phyloP scores from a whole-genome alignment of 257 asterid species.

The Rehmannia glutinosa region DNA sequence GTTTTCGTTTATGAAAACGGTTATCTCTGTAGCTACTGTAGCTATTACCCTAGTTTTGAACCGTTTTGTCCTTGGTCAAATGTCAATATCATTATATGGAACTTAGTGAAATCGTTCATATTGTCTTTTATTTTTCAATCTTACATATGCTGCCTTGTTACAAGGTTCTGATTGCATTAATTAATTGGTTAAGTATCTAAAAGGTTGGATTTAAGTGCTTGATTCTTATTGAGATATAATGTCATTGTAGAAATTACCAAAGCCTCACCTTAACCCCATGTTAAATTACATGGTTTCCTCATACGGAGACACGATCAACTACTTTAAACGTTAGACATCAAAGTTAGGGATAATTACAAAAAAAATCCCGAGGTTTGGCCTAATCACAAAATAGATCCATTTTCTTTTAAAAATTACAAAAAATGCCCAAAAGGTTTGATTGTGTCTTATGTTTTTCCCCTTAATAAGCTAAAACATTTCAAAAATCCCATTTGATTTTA shows the following conservation, averaged over 20 bases:
- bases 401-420: too few relatives aligned
- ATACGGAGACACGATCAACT: not conserved
- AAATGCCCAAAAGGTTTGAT: too few relatives aligned
- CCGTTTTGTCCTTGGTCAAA: not conserved
- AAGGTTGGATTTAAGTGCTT: not conserved
- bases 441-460: too few relatives aligned
- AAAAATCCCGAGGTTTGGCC: too few relatives aligned
- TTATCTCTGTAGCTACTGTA: too few relatives aligned
- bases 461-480: too few relatives aligned
- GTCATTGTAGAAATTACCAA: not conserved
- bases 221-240: not conserved
- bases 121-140: not conserved
- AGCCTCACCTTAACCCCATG: not conserved
- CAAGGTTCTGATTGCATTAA: slow-evolving; percentile 1
- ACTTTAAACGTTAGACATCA: too few relatives aligned
- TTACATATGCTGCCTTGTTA: not conserved
- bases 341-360: too few relatives aligned
- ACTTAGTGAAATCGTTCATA: not conserved
- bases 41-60: too few relatives aligned
- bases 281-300: not conserved
- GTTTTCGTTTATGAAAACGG: not conserved
- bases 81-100: not conserved
- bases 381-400: too few relatives aligned
- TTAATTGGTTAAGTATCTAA: not conserved
- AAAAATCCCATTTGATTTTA: too few relatives aligned